Evolutionary conservation across 2,329 filamentous ascomycete species (phyloP).

Genomic region (Neofusicoccum umdonicola): DNA sequence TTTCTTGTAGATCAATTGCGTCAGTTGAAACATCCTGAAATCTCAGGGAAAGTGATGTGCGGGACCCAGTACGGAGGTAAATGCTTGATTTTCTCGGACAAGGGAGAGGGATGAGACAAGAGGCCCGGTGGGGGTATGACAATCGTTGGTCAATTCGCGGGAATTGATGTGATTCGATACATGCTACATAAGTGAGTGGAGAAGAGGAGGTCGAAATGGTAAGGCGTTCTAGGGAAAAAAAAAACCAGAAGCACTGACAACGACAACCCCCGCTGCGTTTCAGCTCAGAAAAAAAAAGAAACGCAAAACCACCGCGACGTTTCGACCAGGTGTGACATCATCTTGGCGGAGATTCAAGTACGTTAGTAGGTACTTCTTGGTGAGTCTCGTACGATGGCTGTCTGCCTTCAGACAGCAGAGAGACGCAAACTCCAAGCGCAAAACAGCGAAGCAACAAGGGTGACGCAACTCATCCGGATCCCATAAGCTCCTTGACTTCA

Average conservation of each 20-base stretch:
- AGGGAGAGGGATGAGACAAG: neutral
- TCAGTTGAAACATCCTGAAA: neutral
- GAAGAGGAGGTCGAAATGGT: neutral
- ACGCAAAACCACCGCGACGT: neutral
- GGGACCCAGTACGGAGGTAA: neutral
- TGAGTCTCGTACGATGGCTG: neutral
- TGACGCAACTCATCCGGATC: neutral
- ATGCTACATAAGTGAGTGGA: neutral
- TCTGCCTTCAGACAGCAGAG: neutral
- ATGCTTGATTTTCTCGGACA: neutral
- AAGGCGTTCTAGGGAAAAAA: neutral
- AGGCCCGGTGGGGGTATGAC: neutral
- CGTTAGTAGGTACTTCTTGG: neutral
- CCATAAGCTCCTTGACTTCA: neutral
- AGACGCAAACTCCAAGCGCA: neutral
- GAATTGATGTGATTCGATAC: neutral
- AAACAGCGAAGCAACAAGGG: neutral
- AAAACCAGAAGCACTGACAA: neutral
- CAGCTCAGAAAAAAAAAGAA: neutral
- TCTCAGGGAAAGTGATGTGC: neutral
- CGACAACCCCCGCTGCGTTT: neutral
- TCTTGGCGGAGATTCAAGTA: neutral
- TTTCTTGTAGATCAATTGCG: conserved; percentile 13
- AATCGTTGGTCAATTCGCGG: neutral
- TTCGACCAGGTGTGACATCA: neutral